phyloP scores from a whole-genome alignment of 2,329 filamentous ascomycete species.

The Alternaria atra region DNA sequence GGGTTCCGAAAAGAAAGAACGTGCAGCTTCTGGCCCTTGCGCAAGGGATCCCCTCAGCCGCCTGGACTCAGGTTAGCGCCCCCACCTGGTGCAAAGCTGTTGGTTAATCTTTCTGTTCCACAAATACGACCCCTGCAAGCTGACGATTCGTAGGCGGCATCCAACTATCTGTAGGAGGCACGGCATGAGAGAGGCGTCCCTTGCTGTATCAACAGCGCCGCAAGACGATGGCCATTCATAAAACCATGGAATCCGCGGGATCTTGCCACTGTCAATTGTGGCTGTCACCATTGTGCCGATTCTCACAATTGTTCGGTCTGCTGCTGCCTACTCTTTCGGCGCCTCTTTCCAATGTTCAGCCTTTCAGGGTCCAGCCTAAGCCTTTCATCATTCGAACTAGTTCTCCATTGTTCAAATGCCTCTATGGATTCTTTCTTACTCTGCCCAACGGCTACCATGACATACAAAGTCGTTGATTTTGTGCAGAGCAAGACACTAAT shows the following conservation, averaged over 20 bases:
- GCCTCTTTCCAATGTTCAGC: neutral
- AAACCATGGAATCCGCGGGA: neutral
- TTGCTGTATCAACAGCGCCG: neutral
- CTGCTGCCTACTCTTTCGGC: neutral
- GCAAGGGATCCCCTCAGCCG: neutral
- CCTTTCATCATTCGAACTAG: neutral
- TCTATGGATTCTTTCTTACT: neutral
- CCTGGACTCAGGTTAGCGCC: neutral
- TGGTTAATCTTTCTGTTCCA: neutral
- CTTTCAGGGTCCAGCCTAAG: neutral
- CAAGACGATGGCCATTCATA: neutral
- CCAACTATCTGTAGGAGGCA: neutral
- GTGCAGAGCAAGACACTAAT: conserved; percentile 31
- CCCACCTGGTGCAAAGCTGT: neutral
- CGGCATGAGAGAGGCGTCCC: neutral
- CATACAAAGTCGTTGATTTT: conserved; percentile 13
- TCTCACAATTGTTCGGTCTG: neutral
- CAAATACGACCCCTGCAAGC: neutral
- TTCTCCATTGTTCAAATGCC: neutral
- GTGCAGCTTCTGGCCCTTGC: neutral
- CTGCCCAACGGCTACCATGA: neutral
- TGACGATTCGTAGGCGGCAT: neutral
- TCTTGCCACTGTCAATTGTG: neutral
- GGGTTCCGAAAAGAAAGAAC: neutral
- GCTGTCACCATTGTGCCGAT: neutral